phyloP scores from a whole-genome alignment of 352 stramenopile species.

The Phytophthora brassicae region DNA sequence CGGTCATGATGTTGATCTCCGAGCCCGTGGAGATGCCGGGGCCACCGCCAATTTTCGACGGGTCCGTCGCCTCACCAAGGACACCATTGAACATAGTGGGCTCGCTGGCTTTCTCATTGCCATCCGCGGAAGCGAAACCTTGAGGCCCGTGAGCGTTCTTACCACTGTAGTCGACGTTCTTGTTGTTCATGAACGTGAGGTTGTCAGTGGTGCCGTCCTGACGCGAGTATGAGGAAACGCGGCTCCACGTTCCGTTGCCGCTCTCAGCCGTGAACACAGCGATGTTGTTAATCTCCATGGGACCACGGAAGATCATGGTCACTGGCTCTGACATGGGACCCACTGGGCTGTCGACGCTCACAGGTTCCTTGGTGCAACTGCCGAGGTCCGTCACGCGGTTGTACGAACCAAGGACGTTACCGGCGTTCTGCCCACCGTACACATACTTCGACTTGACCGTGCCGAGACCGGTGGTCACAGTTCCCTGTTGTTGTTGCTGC shows the following conservation, averaged over 20 bases:
- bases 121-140: slow-evolving; percentile 52
- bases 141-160: slow-evolving; percentile 46
- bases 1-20: slow-evolving; percentile 73
- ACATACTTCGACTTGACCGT: slow-evolving; percentile 47
- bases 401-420: slow-evolving; percentile 54
- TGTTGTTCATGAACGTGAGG: slow-evolving; percentile 80
- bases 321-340: slow-evolving; percentile 64
- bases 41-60: slow-evolving; percentile 33
- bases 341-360: slow-evolving; percentile 49
- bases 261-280: slow-evolving; percentile 44
- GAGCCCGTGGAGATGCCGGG: slow-evolving; percentile 50
- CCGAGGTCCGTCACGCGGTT: slow-evolving; percentile 46
- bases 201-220: slow-evolving; percentile 38
- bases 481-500: slow-evolving; percentile 17
- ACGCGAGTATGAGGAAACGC: slow-evolving; percentile 57
- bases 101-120: slow-evolving; percentile 18
- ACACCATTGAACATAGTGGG: slow-evolving; percentile 43
- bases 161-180: slow-evolving; percentile 64
- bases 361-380: slow-evolving; percentile 39
- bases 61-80: slow-evolving; percentile 47
- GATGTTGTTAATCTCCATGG: slow-evolving; percentile 63
- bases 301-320: slow-evolving; percentile 64
- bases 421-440: slow-evolving; percentile 55
- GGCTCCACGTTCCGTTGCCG: slow-evolving; percentile 37
- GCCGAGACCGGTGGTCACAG: slow-evolving; percentile 28